Base-by-base conservation (phyloP, 352 stramenopile genomes). In the Globisporangium perplexum region DNA sequence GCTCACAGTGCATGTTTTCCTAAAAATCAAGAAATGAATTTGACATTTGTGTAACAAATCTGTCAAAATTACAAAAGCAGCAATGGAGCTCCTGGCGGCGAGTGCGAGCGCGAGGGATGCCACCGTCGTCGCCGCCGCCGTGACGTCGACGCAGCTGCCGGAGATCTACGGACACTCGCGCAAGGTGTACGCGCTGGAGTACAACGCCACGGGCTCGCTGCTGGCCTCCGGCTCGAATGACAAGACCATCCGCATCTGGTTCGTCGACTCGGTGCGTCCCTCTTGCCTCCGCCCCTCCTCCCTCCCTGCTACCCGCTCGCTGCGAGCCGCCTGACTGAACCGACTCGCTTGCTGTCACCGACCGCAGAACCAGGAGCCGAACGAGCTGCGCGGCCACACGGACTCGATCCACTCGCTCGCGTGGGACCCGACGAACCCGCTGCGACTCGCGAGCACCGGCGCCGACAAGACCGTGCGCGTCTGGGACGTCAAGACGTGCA, bases 391-490 rank as follows among this genome's bases (percentile, higher is more conserved):
- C 17, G 83, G 83, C 15, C 83, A 94, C 69, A 83, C 69, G 12
- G 83, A 94, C 53, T 68, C 79, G 22, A 68, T 94, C 33, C 55
- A 79, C 53, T 88, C 83, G 33, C 55, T 94, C 15, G 71, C 73
- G 18, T 94, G 83, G 83, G 80, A 92, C 43, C 83, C 83, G 20
- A 88, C 77, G 49, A 65, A 62, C 44, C 69, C 76, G 20, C 58
- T 78, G 7, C 75, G 74, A 4, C 53, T 94, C 20, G 81, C 81
- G 30, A 92, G 75, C 62, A 86, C 83, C 1, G 74, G 74, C 20
- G 63, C 69, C 26, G 83, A 94, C 71, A 91, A 91, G 70, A 90
- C 79, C 1, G 82, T 94, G 55, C 83, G 83, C 58, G 73, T 92
- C 39, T 94, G 83, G 83, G 79, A 94, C 65, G 57, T 69, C 61